Evolutionary conservation across 2,329 filamentous ascomycete genomes (phyloP).

Genomic region (Penicillium sp.): DNA sequence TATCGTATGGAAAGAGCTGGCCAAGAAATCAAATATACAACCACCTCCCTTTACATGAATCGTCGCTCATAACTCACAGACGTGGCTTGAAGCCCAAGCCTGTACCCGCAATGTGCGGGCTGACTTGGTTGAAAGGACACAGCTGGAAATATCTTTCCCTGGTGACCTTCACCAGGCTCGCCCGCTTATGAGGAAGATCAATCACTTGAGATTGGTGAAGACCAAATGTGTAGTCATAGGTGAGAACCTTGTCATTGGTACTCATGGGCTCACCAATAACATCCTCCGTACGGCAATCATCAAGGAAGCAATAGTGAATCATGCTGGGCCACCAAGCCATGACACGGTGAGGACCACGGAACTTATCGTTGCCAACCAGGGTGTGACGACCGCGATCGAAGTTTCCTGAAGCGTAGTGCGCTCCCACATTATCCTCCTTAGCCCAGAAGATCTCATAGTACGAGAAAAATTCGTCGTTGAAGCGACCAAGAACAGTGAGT

Average conservation of each 20-base stretch:
- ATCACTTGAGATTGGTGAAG: conserved; percentile 71
- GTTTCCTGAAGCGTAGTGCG: conserved; percentile 57
- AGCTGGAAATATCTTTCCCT: conserved; percentile 33
- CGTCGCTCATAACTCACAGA: conserved; percentile 1
- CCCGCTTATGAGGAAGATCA: conserved; percentile 71
- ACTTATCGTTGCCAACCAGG: conserved; percentile 58
- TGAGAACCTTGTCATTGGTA: conserved; percentile 68
- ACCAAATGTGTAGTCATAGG: conserved; percentile 73
- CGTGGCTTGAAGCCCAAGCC: conserved; percentile 17
- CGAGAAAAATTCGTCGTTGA: conserved; percentile 70
- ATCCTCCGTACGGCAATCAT: conserved; percentile 57
- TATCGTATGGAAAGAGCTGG: background rate
- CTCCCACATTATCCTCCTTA: conserved; percentile 63
- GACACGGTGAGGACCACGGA: conserved; percentile 58
- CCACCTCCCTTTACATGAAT: background rate
- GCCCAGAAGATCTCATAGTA: conserved; percentile 85
- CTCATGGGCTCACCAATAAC: conserved; percentile 68
- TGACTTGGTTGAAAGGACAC: conserved; percentile 39
- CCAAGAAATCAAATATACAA: background rate
- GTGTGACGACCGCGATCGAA: conserved; percentile 63
- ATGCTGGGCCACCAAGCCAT: conserved; percentile 59
- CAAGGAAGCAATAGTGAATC: conserved; percentile 62
- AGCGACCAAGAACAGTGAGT: conserved; percentile 69
- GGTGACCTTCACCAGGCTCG: conserved; percentile 30
- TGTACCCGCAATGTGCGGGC: conserved; percentile 17